Percentiles rank a stretch among this genome's conserved stretches.
phyloP scores from a whole-genome alignment of 805 yeast species.

The Cyberlindnera nakhonratchasimensis region DNA sequence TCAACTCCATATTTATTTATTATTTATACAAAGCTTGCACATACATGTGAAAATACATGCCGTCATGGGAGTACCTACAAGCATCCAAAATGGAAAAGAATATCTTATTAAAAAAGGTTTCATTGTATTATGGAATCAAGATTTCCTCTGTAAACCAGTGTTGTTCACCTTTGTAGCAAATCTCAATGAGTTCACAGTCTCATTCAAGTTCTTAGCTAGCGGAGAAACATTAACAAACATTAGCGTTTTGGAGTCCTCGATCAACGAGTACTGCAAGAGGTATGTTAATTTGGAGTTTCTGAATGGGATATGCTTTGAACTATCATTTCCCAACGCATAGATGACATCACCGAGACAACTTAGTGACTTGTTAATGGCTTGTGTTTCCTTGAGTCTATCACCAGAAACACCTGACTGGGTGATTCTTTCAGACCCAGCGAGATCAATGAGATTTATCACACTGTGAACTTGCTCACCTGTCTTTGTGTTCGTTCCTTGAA shows the following conservation, averaged over 20 bases:
- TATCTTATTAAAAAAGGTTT: no score
- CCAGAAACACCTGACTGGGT: conserved; percentile 74
- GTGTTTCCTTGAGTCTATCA: conserved; percentile 79
- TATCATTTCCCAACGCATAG: conserved; percentile 54
- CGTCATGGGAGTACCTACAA: no score
- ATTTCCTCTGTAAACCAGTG: conserved; percentile 36
- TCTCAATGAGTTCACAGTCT: conserved; percentile 79
- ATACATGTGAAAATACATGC: no score
- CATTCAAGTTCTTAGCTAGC: conserved; percentile 54
- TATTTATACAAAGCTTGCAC: conserved; percentile 4
- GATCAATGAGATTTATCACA: conserved; percentile 74
- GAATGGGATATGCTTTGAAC: conserved; percentile 72
- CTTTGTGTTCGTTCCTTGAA: conserved; percentile 49
- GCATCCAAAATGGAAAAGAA: no score
- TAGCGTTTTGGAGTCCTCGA: conserved; percentile 83
- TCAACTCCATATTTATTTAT: conserved; percentile 1
- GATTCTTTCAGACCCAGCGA: conserved; percentile 93
- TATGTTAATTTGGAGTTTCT: conserved; percentile 92
- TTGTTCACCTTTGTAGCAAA: conserved; percentile 82
- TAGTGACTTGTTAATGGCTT: conserved; percentile 81
- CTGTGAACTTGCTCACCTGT: conserved; percentile 54
- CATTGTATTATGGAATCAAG: no score
- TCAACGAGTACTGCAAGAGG: conserved; percentile 75
- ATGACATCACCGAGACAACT: conserved; percentile 91
- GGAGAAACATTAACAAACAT: conserved; percentile 93